phyloP scores from a whole-genome alignment of 2,329 filamentous ascomycete genomes.

The Xylaria sp. region DNA sequence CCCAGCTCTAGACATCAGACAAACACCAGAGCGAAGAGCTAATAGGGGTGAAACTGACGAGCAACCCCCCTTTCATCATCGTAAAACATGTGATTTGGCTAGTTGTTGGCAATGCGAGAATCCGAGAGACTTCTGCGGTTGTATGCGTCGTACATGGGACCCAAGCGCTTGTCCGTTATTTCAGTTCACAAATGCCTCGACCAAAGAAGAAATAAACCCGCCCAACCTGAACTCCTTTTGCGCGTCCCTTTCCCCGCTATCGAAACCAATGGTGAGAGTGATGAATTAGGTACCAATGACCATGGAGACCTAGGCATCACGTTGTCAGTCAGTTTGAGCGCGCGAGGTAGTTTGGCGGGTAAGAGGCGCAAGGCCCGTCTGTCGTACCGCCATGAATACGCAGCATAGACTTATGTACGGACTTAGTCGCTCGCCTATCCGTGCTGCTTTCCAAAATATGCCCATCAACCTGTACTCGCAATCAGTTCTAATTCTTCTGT shows the following conservation, averaged over 20 bases:
- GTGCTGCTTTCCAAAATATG: slow-evolving; percentile 94
- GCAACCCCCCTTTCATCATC: slow-evolving; percentile 4
- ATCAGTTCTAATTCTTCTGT: slow-evolving; percentile 16
- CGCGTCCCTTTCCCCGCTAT: slow-evolving; percentile 11
- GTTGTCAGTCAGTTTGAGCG: slow-evolving; percentile 18
- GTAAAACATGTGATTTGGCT: slow-evolving; percentile 8
- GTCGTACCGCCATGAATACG: slow-evolving; percentile 84
- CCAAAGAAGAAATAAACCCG: slow-evolving; percentile 17
- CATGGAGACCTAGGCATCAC: slow-evolving; percentile 36
- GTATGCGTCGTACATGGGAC: not conserved
- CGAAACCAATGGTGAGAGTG: slow-evolving; percentile 9
- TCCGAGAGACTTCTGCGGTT: not conserved
- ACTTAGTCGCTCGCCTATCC: slow-evolving; percentile 90
- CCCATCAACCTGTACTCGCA: slow-evolving; percentile 67
- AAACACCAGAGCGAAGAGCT: not conserved
- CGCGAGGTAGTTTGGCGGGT: not conserved
- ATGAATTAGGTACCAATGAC: slow-evolving; percentile 39
- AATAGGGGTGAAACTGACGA: not conserved
- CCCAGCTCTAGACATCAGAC: not conserved
- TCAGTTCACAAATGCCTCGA: not conserved
- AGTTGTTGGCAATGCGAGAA: slow-evolving; percentile 1
- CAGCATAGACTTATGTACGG: slow-evolving; percentile 96
- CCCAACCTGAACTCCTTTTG: slow-evolving; percentile 29
- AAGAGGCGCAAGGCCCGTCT: slow-evolving; percentile 34
- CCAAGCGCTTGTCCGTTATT: slow-evolving; percentile 3